Conservation (phyloP, 345 rosid genomes). For the Arabis alpina region DNA sequence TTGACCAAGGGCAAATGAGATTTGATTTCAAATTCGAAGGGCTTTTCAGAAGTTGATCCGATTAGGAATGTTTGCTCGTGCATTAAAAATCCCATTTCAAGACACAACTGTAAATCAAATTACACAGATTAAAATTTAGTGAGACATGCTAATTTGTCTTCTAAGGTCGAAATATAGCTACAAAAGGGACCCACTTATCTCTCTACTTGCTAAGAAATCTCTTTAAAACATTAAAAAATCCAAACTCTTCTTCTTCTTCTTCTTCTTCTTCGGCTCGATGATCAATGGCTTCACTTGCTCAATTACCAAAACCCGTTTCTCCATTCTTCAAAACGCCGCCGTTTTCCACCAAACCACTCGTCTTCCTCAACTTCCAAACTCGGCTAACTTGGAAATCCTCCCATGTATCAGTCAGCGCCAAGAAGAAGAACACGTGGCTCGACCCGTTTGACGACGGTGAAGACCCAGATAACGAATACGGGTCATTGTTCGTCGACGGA, state of each 20-base stretch:
- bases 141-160: not conserved
- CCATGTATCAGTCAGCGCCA: constrained; percentile 43
- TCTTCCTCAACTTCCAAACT: constrained; percentile 44
- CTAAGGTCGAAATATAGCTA: constrained; percentile 33
- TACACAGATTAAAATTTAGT: no score
- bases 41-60: no score
- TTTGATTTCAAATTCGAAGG: no score
- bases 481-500: constrained; percentile 76
- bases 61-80: constrained; percentile 39
- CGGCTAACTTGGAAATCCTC: constrained; percentile 39
- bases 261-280: constrained; percentile 18
- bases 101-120: constrained; percentile 12
- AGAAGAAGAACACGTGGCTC: constrained; percentile 83
- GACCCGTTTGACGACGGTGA: constrained; percentile 83
- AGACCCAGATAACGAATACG: constrained; percentile 75
- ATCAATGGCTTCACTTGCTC: constrained; percentile 64
- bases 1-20: no score
- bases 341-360: constrained; percentile 46
- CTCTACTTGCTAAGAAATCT: not conserved
- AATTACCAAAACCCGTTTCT: constrained; percentile 55
- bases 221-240: constrained; percentile 27
- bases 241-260: constrained; percentile 17
- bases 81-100: constrained; percentile 4
- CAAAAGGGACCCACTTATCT: constrained; percentile 80
- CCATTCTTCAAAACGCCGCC: constrained; percentile 56